Base-by-base conservation (phyloP, 805 yeast genomes). In the Starmerella sp. region DNA sequence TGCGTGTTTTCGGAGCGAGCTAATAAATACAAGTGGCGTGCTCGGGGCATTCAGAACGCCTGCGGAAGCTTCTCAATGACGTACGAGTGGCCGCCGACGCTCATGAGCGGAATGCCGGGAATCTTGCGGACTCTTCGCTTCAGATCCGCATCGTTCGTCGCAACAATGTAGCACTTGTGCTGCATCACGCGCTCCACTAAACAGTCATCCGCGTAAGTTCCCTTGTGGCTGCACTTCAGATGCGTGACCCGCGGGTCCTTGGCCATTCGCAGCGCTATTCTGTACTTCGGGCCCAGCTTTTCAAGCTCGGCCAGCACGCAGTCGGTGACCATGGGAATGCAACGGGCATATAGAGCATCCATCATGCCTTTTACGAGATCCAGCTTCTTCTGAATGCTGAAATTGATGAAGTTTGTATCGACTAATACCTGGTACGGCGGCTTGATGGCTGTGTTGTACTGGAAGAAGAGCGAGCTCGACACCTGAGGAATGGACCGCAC, bases 181-280 rank as follows among this genome's bases (percentile, higher is more conserved):
- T 91, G 97, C 69, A 91, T 77, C 6, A 93, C 95, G 63, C 98
- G 77, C 67, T 85, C 82, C 15, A 93, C 97, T 8, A 93, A 68
- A 70, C 98, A 93, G 71, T 93, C 98, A 80, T 93, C 98, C 32
- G 98, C 98, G 74, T 93, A 93, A 0, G 96, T 91, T 34, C 98
- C 98, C 63, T 84, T 86, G 66, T 93, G 98, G 10, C 91, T 75
- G 66, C 98, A 93, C 44, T 82, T 86, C 49, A 93, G 75, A 57
- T 97, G 77, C 63, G 86, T 78, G 38, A 93, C 84, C 64, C 97
- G 76, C 44, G 97, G 96, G 67, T 93, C 98, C 62, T 86, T 84
- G 28, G 98, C 98, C 65, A 93, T 73, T 56, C 84, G 82, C 61
- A 93, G 75, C 0, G 98, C 98, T 60, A 93, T 93, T 66, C 97